Evolutionary conservation across 805 yeast genomes (phyloP), one percentile per base, ranked within the genome.

Genomic region (Ogataea neopini): DNA sequence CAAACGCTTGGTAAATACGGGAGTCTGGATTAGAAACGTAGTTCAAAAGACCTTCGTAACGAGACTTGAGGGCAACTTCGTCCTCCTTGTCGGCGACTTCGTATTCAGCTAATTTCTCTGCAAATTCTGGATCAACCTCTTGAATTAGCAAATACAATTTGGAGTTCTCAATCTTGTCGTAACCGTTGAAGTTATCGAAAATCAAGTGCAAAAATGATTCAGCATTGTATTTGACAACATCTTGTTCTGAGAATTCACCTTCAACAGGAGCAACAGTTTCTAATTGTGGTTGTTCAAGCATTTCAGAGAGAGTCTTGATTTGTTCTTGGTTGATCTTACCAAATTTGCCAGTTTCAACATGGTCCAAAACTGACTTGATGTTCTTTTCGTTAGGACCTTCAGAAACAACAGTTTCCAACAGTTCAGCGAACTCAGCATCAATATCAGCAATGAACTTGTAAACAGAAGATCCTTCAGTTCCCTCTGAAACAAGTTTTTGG

Each of bases 91-190:
- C 55, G 13, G 58, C 44, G 8, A 44, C 36, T 40, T 56, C 53
- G 39, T 60, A 57, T 17, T 52, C 55, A 6, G 47, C 40, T 11
- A 64, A 39, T 19, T 58, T 45, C 6, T 51, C 33, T 1, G 62
- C 57, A 52, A 64, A 62, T 33, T 39, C 38, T 10, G 58, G 49
- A 46, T 64, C 68, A 28, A 61, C 45, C 30, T 52, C 53, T n/a
- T 52, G 38, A 19, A 65, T 45, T 6, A 59, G 43, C 19, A 51
- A 42, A 34, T 44, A 59, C 30, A 64, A 47, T 40, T 59, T 54
- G 6, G 66, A 51, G 14, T 49, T 50, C 11, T 54, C 52, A 4
- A 62, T 45, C 11, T 52, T 42, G 17, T 54, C 55, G 28, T 56
- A 61, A 25, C 45, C 33, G 45, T 39, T 39, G 32, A 39, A 39